phyloP scores from a whole-genome alignment of 306 rosid genomes.

The Glycine latifolia region DNA sequence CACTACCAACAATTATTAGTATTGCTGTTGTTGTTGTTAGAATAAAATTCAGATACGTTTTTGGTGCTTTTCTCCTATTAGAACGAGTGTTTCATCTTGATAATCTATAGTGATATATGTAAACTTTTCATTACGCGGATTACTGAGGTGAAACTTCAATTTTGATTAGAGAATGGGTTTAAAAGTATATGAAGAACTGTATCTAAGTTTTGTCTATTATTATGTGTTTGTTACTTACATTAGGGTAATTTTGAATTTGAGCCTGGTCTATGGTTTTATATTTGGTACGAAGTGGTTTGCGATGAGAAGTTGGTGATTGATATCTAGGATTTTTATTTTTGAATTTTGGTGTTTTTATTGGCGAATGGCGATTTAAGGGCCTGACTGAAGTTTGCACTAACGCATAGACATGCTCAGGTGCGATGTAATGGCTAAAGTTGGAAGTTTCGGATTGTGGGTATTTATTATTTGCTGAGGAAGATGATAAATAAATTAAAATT shows the following conservation, averaged over 20 bases:
- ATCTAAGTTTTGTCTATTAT: neutral
- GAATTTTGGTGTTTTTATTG: neutral
- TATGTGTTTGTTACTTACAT: neutral
- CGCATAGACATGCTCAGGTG: neutral
- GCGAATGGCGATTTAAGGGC: neutral
- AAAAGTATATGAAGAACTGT: neutral
- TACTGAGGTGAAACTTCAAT: neutral
- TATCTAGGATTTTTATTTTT: neutral
- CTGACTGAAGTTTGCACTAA: neutral
- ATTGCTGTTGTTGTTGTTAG: no score
- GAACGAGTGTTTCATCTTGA: neutral
- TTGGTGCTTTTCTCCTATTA: no score
- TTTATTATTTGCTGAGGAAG: neutral
- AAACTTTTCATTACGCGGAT: neutral
- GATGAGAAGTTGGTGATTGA: neutral
- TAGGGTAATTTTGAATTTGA: constrained; percentile 7
- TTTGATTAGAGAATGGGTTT: neutral
- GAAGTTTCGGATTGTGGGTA: constrained; percentile 11
- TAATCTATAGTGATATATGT: neutral
- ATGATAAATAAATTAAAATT: neutral
- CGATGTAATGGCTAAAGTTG: neutral
- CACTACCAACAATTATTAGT: neutral
- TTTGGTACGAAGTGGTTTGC: neutral
- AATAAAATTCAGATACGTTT: no score
- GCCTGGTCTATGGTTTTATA: neutral